phyloP scores from a whole-genome alignment of 805 yeast genomes.

The Nakazawaea siamensis region DNA sequence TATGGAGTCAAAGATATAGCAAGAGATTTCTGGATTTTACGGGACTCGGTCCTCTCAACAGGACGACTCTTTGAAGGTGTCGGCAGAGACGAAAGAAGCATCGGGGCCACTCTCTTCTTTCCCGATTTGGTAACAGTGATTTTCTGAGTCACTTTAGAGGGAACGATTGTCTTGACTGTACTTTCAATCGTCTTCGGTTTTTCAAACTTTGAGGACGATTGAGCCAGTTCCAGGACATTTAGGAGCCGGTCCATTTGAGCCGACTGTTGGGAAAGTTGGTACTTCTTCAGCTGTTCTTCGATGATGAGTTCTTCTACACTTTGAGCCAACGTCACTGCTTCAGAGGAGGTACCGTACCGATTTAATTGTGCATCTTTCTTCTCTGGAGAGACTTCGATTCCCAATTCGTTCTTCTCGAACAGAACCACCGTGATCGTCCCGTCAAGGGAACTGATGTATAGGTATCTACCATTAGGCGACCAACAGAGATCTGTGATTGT shows the following conservation, averaged over 20 bases:
- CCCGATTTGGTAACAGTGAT: slow-evolving; percentile 69
- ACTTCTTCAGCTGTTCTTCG: slow-evolving; percentile 52
- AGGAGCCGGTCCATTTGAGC: slow-evolving; percentile 35
- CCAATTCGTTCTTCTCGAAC: slow-evolving; percentile 61
- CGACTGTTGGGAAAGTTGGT: too few relatives aligned
- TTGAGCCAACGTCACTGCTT: slow-evolving; percentile 79
- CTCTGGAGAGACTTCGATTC: slow-evolving; percentile 51
- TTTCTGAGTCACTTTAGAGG: slow-evolving; percentile 11
- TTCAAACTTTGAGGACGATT: too few relatives aligned
- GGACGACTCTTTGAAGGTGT: slow-evolving; percentile 12
- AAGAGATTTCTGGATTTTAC: slow-evolving; percentile 19
- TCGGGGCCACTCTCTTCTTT: slow-evolving; percentile 67
- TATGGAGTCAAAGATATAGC: slow-evolving; percentile 33
- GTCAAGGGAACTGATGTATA: slow-evolving; percentile 78
- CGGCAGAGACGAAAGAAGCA: slow-evolving; percentile 43
- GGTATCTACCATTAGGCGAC: slow-evolving; percentile 70
- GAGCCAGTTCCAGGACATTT: too few relatives aligned
- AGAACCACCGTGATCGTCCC: slow-evolving; percentile 65
- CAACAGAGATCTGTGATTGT: slow-evolving; percentile 86
- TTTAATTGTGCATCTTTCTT: slow-evolving; percentile 63
- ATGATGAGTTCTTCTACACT: slow-evolving; percentile 68
- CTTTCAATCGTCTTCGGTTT: too few relatives aligned
- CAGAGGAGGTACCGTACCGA: slow-evolving; percentile 84
- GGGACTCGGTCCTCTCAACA: slow-evolving; percentile 12
- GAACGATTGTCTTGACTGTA: too few relatives aligned